Conservation (phyloP, 2,329 filamentous ascomycete species). For the Fusarium pseudonygamai region DNA sequence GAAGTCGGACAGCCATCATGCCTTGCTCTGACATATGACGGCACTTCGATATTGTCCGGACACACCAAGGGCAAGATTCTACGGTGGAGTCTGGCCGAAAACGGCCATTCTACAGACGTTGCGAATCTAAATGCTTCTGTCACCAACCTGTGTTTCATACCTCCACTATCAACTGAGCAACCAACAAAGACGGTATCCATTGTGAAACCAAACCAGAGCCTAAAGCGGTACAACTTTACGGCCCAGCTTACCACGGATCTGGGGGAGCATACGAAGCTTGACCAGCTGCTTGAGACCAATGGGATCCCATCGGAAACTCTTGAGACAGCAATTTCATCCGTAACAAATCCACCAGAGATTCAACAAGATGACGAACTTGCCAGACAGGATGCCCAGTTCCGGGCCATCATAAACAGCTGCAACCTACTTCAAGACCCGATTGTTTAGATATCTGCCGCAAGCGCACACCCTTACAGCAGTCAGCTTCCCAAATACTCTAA, state of each 20-base stretch:
- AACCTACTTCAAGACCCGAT: constrained; percentile 41
- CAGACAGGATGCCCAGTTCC: constrained; percentile 56
- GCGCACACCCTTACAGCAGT: constrained; percentile 11
- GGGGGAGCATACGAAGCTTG: constrained; percentile 54
- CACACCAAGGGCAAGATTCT: constrained; percentile 82
- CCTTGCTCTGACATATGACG: constrained; percentile 82
- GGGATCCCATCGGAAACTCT: constrained; percentile 60
- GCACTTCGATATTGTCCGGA: constrained; percentile 80
- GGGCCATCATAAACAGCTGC: constrained; percentile 57
- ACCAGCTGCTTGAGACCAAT: constrained; percentile 55
- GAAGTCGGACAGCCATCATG: constrained; percentile 73
- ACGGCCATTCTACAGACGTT: constrained; percentile 72
- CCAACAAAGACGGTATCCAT: constrained; percentile 67
- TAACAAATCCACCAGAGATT: constrained; percentile 46
- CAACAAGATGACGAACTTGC: constrained; percentile 33
- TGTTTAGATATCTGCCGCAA: constrained; percentile 14
- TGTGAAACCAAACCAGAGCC: constrained; percentile 81
- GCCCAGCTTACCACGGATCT: constrained; percentile 66
- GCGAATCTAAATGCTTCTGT: constrained; percentile 81
- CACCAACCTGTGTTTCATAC: constrained; percentile 81
- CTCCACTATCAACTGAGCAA: constrained; percentile 59
- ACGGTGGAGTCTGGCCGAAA: constrained; percentile 80
- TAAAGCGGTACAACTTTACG: constrained; percentile 71
- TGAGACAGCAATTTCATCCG: constrained; percentile 60
- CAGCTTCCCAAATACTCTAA: constrained; percentile 1